Evolutionary conservation across 768 basidiomycete species (phyloP), one percentile per base, ranked within the genome.

Genomic region (Lyophyllum semitale): DNA sequence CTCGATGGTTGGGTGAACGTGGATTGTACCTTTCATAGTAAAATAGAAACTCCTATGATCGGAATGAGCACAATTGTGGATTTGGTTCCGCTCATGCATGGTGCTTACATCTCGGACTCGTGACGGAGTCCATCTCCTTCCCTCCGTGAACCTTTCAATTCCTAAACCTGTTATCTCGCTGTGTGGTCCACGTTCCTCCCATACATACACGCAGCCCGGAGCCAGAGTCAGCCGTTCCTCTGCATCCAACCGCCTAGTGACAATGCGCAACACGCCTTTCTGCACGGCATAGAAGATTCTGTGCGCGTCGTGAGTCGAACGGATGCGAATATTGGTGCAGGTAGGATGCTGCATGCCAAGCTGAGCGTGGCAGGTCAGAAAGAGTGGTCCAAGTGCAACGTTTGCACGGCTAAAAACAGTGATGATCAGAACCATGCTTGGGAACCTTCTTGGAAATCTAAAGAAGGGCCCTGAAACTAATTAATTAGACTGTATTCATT

Each of bases 101-200:
- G 50, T 35, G 65, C 85, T 57, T 64, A 89, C 89, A 69, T 93
- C 91, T 69, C 91, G 82, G 54, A 93, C 89, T 52, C 91, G 84
- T 46, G 89, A 91, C 37, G 91, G 85, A 38, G 87, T 88, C 91
- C 91, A 93, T 59, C 86, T 80, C 63, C 86, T 80, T 22, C 91
- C 91, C 67, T 93, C 91, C 4, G 91, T 93, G 71, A 91, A 93
- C 26, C 91, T 81, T 65, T 93, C 91, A 65, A 93, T 93, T 27
- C 89, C 88, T 29, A 90, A 77, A 13, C 89, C 89, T 2, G 87
- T 88, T 13, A 89, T 82, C 68, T 90, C 90, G 22, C 82, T 81
- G 61, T 85, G 83, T 15, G 88, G 85, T 22, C 83, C 83, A 45
- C 89, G 77, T 65, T 91, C 89, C 71, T 91, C 90, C 90, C 89